phyloP scores from a whole-genome alignment of 202 grass and related monocot genomes.

The Cymbopogon flexuosus region DNA sequence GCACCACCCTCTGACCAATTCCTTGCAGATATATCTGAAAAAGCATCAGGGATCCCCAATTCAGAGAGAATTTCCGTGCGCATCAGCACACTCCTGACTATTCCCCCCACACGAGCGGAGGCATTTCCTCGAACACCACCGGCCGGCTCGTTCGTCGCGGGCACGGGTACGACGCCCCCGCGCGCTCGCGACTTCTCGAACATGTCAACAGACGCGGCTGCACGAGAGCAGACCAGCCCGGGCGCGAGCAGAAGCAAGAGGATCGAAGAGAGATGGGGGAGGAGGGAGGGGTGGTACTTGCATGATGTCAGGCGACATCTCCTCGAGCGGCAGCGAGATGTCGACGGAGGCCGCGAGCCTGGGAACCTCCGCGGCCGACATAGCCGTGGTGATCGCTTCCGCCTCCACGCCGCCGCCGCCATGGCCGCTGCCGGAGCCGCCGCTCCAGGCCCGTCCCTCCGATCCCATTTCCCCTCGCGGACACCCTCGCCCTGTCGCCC shows the following conservation, averaged over 20 bases:
- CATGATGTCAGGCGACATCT: conserved; percentile 75
- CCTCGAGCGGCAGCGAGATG: conserved; percentile 63
- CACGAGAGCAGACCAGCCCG: neutral
- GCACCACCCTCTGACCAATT: conserved; percentile 53
- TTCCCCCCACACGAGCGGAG: neutral
- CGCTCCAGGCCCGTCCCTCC: conserved; percentile 48
- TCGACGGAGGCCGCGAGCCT: conserved; percentile 49
- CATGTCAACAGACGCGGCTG: neutral
- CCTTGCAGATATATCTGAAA: conserved; percentile 75
- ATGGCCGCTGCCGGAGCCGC: neutral
- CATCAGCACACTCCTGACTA: neutral
- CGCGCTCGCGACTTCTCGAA: neutral
- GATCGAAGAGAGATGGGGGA: neutral
- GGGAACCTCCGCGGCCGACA: conserved; percentile 35
- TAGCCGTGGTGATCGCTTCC: neutral
- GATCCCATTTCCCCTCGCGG: conserved; percentile 38
- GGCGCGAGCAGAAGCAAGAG: neutral
- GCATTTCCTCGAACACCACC: conserved; percentile 32
- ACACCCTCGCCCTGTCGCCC: neutral
- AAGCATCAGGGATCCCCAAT: neutral
- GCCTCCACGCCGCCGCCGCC: neutral
- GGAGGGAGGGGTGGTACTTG: conserved; percentile 29
- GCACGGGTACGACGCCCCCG: neutral
- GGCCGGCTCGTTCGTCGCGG: neutral
- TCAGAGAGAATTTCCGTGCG: neutral